These are phyloP conservation scores for Leptodermis oblonga DNA, from an alignment of 257 asterid genomes.

Conservation along the genomic window DNA sequence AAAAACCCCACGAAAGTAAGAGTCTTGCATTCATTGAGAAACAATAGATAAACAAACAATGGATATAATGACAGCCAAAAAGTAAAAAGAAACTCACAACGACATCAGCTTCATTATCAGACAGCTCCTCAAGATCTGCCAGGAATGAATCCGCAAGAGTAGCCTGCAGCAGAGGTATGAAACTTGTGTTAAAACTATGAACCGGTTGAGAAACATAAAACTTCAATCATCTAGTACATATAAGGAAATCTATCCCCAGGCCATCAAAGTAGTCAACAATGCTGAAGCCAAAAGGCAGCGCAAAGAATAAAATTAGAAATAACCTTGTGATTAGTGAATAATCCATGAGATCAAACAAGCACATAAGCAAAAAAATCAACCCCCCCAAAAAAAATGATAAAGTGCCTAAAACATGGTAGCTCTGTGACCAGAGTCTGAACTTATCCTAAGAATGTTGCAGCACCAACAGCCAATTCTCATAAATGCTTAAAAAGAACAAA, in stretches of 20 bases:
- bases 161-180: constrained; percentile 46
- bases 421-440: not conserved
- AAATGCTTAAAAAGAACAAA: not conserved
- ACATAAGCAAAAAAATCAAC: not conserved
- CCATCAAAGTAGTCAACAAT: not conserved
- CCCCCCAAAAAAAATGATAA: not conserved
- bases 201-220: not conserved
- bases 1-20: too few relatives aligned
- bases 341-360: not conserved
- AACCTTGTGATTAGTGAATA: not conserved
- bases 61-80: not conserved
- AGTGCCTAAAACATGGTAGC: not conserved
- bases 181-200: not conserved
- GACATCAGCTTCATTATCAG: constrained; percentile 81
- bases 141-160: constrained; percentile 92
- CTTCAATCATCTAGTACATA: not conserved
- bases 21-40: not conserved
- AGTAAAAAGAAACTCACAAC: constrained; percentile 44
- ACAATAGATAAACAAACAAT: not conserved
- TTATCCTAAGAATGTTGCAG: not conserved
- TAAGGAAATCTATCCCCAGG: not conserved
- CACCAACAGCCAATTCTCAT: not conserved
- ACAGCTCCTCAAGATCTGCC: constrained; percentile 94
- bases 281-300: too few relatives aligned
- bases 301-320: too few relatives aligned